Evolutionary conservation across 805 yeast genomes (phyloP).

Genomic region (Cyberlindnera japonica): DNA sequence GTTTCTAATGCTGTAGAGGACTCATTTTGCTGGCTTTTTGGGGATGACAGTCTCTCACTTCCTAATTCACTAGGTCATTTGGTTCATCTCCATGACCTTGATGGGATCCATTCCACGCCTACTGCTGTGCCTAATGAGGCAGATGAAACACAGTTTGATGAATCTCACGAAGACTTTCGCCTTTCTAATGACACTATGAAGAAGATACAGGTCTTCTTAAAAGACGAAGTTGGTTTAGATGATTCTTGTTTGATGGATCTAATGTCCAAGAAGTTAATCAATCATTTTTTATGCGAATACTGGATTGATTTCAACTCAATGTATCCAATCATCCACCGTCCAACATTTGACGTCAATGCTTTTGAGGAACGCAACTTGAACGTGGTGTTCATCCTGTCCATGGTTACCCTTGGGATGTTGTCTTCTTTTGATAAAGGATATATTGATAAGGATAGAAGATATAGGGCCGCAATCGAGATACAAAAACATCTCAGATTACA

Average conservation of each 20-base stretch:
- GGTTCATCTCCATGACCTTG: not conserved
- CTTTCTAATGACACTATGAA: conserved; percentile 2
- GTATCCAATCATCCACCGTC: conserved; percentile 39
- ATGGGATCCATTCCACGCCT: not conserved
- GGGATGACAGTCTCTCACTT: conserved; percentile 3
- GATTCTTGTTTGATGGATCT: not conserved
- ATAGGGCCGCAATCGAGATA: conserved; percentile 14
- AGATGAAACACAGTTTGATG: not conserved
- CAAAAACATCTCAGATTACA: conserved; percentile 21
- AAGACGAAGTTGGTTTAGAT: not conserved
- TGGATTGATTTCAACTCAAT: conserved; percentile 36
- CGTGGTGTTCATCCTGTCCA: conserved; percentile 17
- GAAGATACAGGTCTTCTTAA: conserved; percentile 1
- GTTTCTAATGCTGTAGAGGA: conserved; percentile 22
- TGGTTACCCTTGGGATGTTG: conserved; percentile 25
- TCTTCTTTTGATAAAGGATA: conserved; percentile 3
- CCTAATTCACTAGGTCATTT: not conserved
- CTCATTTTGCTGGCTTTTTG: conserved; percentile 25
- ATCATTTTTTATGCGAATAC: conserved; percentile 27
- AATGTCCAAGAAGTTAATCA: conserved; percentile 5
- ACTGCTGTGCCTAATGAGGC: not conserved
- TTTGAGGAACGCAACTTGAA: conserved; percentile 4
- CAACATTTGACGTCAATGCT: conserved; percentile 28
- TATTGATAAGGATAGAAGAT: conserved; percentile 1
- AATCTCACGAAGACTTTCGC: not conserved